Conservation (phyloP, 2,329 filamentous ascomycete species). For the Aureobasidium uvarum region DNA sequence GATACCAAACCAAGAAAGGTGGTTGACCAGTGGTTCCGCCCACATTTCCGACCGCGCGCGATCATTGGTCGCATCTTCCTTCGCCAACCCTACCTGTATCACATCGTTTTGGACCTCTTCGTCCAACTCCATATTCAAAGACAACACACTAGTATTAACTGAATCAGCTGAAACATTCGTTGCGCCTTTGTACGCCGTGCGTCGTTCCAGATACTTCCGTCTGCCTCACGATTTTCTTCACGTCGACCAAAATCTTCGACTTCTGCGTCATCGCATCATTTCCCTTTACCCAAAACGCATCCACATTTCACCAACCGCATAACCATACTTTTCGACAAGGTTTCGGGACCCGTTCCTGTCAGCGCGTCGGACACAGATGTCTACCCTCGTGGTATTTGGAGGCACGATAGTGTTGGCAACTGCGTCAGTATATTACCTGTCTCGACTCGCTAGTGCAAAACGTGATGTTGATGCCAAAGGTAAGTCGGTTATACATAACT, state of each 20-base stretch:
- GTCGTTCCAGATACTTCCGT: background rate
- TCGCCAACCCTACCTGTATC: slow-evolving; percentile 6
- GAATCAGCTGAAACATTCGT: slow-evolving; percentile 6
- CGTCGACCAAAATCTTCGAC: slow-evolving; percentile 14
- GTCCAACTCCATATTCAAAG: slow-evolving; percentile 1
- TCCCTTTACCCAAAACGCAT: slow-evolving; percentile 13
- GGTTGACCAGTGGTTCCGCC: slow-evolving; percentile 17
- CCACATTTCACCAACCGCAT: slow-evolving; percentile 7
- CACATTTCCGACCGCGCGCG: slow-evolving; percentile 7
- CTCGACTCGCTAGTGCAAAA: slow-evolving; percentile 20
- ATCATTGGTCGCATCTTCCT: slow-evolving; percentile 10
- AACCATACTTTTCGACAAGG: slow-evolving; percentile 21
- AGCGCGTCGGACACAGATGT: slow-evolving; percentile 18
- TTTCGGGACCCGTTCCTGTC: slow-evolving; percentile 3
- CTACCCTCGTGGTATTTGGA: slow-evolving; percentile 18
- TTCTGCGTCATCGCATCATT: slow-evolving; percentile 15
- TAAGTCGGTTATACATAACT: slow-evolving; percentile 20
- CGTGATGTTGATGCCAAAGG: slow-evolving; percentile 16
- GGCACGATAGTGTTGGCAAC: slow-evolving; percentile 13
- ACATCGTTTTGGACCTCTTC: background rate
- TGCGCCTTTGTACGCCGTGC: background rate
- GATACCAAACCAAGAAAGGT: background rate
- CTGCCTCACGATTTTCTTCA: background rate
- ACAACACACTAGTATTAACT: slow-evolving; percentile 9
- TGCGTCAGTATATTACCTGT: slow-evolving; percentile 17